These are phyloP conservation scores for Aspergillus clavatus DNA, from an alignment of 2,329 filamentous ascomycete genomes.

Conservation along the genomic window DNA sequence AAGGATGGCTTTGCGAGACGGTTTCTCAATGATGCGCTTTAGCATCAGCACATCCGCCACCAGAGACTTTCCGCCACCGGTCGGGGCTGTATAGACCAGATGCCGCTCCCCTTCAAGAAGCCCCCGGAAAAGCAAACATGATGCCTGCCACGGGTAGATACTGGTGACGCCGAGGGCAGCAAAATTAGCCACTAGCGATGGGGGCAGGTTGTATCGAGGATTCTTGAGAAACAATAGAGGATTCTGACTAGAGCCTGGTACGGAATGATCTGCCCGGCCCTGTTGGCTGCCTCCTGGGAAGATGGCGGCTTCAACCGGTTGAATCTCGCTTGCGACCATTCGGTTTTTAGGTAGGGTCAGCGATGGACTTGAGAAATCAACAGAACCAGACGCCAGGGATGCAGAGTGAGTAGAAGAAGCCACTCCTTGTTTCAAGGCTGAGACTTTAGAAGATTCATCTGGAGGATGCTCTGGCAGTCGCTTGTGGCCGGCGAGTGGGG, in stretches of 20 bases:
- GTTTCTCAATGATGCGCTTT: slow-evolving; percentile 62
- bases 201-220: slow-evolving; percentile 58
- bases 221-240: slow-evolving; percentile 57
- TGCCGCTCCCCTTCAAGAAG: slow-evolving; percentile 62
- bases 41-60: slow-evolving; percentile 70
- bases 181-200: slow-evolving; percentile 60
- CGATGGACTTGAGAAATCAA: slow-evolving; percentile 28
- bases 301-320: slow-evolving; percentile 19
- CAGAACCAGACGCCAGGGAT: slow-evolving; percentile 12
- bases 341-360: slow-evolving; percentile 21
- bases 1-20: slow-evolving; percentile 62
- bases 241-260: slow-evolving; percentile 37
- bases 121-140: slow-evolving; percentile 64
- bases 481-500: slow-evolving; percentile 48
- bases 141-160: slow-evolving; percentile 77
- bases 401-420: too few relatives aligned
- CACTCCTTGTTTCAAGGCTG: slow-evolving; percentile 2
- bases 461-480: slow-evolving; percentile 29
- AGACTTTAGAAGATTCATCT: slow-evolving; percentile 13
- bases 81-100: slow-evolving; percentile 74
- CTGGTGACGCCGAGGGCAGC: slow-evolving; percentile 61
- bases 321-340: slow-evolving; percentile 41
- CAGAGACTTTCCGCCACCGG: slow-evolving; percentile 71
- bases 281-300: slow-evolving; percentile 10
- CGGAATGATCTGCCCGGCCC: slow-evolving; percentile 50